Evolutionary conservation across 441 rosid genomes (phyloP), one percentile per base, ranked within the genome.

Genomic region (Lepidium campestre): DNA sequence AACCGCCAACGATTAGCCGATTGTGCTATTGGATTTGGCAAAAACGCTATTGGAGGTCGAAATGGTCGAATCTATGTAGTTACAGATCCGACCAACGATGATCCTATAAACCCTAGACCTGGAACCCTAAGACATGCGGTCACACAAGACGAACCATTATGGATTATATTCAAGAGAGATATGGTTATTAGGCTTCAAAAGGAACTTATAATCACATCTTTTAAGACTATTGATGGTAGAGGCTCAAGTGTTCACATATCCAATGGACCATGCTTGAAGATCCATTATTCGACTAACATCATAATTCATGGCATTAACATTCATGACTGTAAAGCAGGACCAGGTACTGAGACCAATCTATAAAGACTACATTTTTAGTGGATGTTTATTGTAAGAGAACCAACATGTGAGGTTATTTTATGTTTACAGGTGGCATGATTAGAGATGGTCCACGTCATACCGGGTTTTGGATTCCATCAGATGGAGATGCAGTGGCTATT

Each of bases 151-250:
- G 87, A 81, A 68, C 87, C 83, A n/a, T 46, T 81, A 44, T 83
- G 90, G 90, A 83, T 85, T 7, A 77, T 85, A 45, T 85, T 85
- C 80, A 70, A 83, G 59, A 70, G 84, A 42, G 90, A 85, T 56
- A 85, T 85, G 90, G 86, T 83, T 17, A 83, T 85, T 22, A 78
- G 67, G 47, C 62, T 85, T n/a, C 61, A 81, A 13, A 57, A 85
- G 64, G 87, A 85, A 68, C 77, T 85, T 12, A 72, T 85, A 7
- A 75, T 85, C 70, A 73, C 82, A 69, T 79, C 87, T 49, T 78
- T 72, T 67, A 85, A 85, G 73, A 85, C 90, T n/a, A 78, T 85
- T 34, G 90, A 85, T 53, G 90, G 90, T 39, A 76, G 90, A 40
- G 87, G 90, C 29, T 65, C 79, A 3, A 81, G 78, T 62, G 87